phyloP scores from a whole-genome alignment of 1,284 basidiomycete species.

The Blastosporella zonata region DNA sequence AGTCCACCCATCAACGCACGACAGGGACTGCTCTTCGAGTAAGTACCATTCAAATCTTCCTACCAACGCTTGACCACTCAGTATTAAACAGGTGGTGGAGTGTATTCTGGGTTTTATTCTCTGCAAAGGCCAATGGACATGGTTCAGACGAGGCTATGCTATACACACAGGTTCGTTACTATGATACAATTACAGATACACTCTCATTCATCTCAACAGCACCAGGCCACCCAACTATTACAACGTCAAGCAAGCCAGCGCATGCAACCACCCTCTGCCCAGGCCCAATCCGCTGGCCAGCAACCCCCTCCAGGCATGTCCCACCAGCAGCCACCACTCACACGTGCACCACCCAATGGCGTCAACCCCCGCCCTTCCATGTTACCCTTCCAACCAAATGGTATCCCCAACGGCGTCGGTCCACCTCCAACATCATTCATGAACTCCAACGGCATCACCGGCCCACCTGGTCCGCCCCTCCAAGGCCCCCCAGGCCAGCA shows the following conservation, averaged over 20 bases:
- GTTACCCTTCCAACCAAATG: slow-evolving; percentile 23
- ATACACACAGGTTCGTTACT: slow-evolving; percentile 59
- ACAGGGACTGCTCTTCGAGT: slow-evolving; percentile 81
- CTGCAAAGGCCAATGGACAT: slow-evolving; percentile 63
- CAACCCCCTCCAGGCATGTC: slow-evolving; percentile 26
- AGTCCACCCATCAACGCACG: slow-evolving; percentile 75
- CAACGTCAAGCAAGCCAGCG: slow-evolving; percentile 29
- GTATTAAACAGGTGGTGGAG: slow-evolving; percentile 69
- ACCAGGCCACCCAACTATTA: slow-evolving; percentile 36
- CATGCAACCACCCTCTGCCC: slow-evolving; percentile 19
- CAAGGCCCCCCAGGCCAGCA: slow-evolving; percentile 21
- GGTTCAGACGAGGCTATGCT: slow-evolving; percentile 67
- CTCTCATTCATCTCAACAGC: slow-evolving; percentile 23
- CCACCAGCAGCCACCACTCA: slow-evolving; percentile 16
- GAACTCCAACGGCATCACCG: slow-evolving; percentile 45
- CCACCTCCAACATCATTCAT: slow-evolving; percentile 20
- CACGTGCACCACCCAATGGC: slow-evolving; percentile 22
- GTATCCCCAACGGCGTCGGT: slow-evolving; percentile 32
- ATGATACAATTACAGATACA: slow-evolving; percentile 19
- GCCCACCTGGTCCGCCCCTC: slow-evolving; percentile 30
- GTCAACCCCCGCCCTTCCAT: slow-evolving; percentile 13
- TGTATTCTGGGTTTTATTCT: slow-evolving; percentile 81
- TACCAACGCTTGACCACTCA: slow-evolving; percentile 12
- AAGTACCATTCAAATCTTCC: slow-evolving; percentile 32
- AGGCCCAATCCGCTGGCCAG: slow-evolving; percentile 23